Evolutionary conservation across 2,329 filamentous ascomycete species (phyloP).

Genomic region (Pezizomycotina sp.): DNA sequence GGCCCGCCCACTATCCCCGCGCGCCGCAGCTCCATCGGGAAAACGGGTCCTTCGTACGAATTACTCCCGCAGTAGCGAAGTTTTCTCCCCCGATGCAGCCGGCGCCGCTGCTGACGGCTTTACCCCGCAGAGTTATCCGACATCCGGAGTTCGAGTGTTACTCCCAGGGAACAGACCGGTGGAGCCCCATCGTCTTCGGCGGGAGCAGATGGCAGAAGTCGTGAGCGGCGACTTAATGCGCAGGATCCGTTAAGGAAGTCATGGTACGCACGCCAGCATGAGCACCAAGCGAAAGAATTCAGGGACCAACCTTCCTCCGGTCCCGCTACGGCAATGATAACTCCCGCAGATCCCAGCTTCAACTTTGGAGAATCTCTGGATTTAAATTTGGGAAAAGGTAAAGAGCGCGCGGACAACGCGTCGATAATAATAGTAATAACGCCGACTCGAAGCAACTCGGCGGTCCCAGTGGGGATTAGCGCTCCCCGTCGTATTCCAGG

Average conservation of each 20-base stretch:
- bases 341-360: constrained; percentile 13
- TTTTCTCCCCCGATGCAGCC: constrained; percentile 2
- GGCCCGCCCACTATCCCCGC: constrained; percentile 14
- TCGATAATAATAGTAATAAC: no score
- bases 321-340: constrained; percentile 15
- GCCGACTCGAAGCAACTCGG: no score
- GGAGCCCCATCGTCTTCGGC: constrained; percentile 11
- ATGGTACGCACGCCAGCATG: constrained; percentile 12
- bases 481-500: constrained; percentile 11
- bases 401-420: constrained; percentile 10
- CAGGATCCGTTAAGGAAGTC: constrained; percentile 14
- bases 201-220: constrained; percentile 12
- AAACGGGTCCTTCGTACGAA: constrained; percentile 7
- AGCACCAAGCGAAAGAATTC: constrained; percentile 9
- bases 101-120: constrained; percentile 4
- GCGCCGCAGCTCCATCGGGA: constrained; percentile 16
- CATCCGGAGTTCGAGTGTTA: constrained; percentile 5
- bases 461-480: constrained; percentile 7
- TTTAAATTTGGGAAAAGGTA: constrained; percentile 6
- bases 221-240: constrained; percentile 9
- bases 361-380: constrained; percentile 8
- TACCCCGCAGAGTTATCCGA: constrained; percentile 2
- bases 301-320: constrained; percentile 1
- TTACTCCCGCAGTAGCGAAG: constrained; percentile 8
- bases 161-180: background rate